Evolutionary conservation across 2,329 filamentous ascomycete species (phyloP).

Genomic region (Cladosporium sp.): DNA sequence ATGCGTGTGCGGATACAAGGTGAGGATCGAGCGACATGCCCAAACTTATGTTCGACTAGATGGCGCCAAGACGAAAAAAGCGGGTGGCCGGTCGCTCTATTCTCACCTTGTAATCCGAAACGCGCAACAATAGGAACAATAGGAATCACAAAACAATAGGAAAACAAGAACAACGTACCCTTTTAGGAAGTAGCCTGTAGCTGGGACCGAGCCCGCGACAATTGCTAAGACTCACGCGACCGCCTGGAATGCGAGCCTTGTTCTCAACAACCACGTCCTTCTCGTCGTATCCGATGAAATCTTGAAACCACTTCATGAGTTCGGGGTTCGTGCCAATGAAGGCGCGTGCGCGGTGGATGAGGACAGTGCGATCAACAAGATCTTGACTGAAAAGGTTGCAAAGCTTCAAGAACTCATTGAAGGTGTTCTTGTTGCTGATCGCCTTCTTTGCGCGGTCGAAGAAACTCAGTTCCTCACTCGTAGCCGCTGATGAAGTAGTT

Average conservation of each 20-base stretch:
- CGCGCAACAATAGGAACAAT: not conserved
- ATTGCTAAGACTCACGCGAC: conserved; percentile 87
- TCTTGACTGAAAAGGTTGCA: conserved; percentile 94
- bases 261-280: conserved; percentile 76
- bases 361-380: conserved; percentile 76
- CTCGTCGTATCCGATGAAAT: conserved; percentile 72
- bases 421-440: conserved; percentile 83
- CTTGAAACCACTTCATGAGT: conserved; percentile 82
- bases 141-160: not conserved
- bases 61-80: not conserved
- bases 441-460: conserved; percentile 97
- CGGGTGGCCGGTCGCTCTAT: conserved; percentile 3
- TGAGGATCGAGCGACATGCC: not conserved
- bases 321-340: conserved; percentile 89
- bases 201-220: conserved; percentile 94
- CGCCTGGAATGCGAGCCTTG: conserved; percentile 66
- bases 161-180: conserved; percentile 42
- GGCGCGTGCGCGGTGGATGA: conserved; percentile 74
- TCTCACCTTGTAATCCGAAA: not conserved
- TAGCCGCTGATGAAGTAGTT: conserved; percentile 65
- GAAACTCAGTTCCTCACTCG: conserved; percentile 80
- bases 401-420: conserved; percentile 94
- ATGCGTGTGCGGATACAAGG: too few relatives aligned
- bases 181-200: conserved; percentile 84
- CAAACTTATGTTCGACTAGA: not conserved